Base-by-base conservation (phyloP, 2,329 filamentous ascomycete genomes). In the Dendryphion nanum region DNA sequence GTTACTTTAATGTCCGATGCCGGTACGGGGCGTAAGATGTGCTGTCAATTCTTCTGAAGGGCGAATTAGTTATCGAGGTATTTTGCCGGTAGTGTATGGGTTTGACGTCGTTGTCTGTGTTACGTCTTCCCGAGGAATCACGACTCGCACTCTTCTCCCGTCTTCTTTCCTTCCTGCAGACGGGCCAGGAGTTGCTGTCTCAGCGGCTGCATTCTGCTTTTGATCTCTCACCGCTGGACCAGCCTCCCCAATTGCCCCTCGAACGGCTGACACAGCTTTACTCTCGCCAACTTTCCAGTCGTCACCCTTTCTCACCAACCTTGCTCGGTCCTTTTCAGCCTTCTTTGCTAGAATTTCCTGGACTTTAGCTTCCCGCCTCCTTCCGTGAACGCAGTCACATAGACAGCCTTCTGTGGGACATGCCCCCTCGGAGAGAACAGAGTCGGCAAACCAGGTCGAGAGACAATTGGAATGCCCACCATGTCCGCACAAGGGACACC, bases 401-500 rank as follows among this genome's bases (percentile, higher is more conserved):
- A 75, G 63, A 57, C 80, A 83, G 14, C 77, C 79, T 33, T 73
- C 70, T 6, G 74, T 79, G 3, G 78, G 73, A 62, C 80, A 83
- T 19, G 70, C 72, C 13, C 78, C 79, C 45, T 76, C 72, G 24
- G 70, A 66, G 20, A 69, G 47, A 12, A 32, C 57, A 15, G 69
- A 47, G 36, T 75, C 70, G 14, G 63, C 62, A 38, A 80, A 74
- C 79, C 79, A 82, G 12, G 70, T 68, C 6, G 67, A 68, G 19
- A 82, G 68, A 54, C 81, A 84, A 34, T 72, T 71, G 5, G 72
- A 63, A 52, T 84, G 81, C 2, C 75, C 78, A 26, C 75, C 73
- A 49, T 84, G 81, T 4, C 78, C 77, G 56, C 81, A 84, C 10
- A 74, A 66, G 50, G 79, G 69, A 56, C 81, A 84, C 66, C 73